A percentile compares a stretch with the other conserved stretches of the same genome.
phyloP scores from a whole-genome alignment of 768 basidiomycete species.

The Postia placenta region DNA sequence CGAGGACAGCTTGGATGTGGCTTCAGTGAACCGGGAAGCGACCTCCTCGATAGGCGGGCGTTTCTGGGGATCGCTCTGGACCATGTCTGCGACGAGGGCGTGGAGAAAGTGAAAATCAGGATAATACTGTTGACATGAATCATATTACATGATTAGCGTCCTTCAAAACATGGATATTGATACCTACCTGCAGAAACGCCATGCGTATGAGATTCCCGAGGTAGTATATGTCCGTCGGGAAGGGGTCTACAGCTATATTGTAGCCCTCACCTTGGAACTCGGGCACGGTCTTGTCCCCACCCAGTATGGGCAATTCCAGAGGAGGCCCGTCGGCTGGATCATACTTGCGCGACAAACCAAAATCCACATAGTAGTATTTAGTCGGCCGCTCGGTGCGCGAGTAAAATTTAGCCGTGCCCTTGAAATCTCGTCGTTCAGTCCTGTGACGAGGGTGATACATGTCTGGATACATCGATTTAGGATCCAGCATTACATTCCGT shows the following conservation, averaged over 20 bases:
- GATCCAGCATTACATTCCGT: conserved; percentile 11
- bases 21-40: no score
- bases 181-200: conserved; percentile 4
- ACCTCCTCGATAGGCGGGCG: background rate
- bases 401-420: conserved; percentile 9
- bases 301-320: conserved; percentile 4
- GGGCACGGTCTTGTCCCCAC: conserved; percentile 15
- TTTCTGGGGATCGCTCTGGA: conserved; percentile 73
- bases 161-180: no score
- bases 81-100: no score
- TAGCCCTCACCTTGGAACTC: conserved; percentile 10
- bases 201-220: conserved; percentile 12
- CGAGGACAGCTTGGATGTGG: no score
- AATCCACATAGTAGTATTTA: conserved; percentile 31
- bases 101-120: conserved; percentile 26
- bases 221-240: no score
- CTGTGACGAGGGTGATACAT: conserved; percentile 1
- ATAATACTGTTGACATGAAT: no score
- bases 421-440: background rate
- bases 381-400: conserved; percentile 24
- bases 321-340: conserved; percentile 7
- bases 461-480: conserved; percentile 2
- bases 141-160: no score
- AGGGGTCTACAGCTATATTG: conserved; percentile 12
- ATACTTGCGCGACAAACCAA: conserved; percentile 20